These are phyloP conservation scores for Kazachstania africana DNA, from an alignment of 805 yeast genomes.

Conservation along the genomic window DNA sequence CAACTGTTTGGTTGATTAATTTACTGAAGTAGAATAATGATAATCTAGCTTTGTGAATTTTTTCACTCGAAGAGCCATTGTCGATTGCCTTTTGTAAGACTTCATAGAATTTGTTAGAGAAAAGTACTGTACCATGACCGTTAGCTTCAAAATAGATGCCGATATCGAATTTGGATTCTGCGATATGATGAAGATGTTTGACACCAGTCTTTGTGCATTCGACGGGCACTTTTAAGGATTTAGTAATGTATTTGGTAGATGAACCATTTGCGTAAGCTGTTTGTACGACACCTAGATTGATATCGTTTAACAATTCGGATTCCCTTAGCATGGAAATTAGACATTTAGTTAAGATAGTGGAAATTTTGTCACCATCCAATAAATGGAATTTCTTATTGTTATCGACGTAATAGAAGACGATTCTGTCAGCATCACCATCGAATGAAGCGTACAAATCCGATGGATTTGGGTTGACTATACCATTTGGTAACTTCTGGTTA, in stretches of 20 bases:
- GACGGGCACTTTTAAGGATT: conserved; percentile 60
- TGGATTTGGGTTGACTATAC: conserved; percentile 30
- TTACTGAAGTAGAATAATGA: conserved; percentile 50
- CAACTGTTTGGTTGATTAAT: conserved; percentile 93
- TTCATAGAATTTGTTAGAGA: conserved; percentile 41
- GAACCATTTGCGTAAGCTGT: conserved; percentile 97
- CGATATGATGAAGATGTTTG: conserved; percentile 84
- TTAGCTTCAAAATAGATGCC: conserved; percentile 97
- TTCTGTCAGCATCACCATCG: conserved; percentile 96
- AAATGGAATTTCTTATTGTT: conserved; percentile 33
- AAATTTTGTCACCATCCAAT: conserved; percentile 89
- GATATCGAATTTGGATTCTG: conserved; percentile 70
- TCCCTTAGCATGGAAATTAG: conserved; percentile 42
- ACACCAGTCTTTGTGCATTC: conserved; percentile 92
- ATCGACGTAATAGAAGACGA: conserved; percentile 62
- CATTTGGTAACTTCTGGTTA: conserved; percentile 63
- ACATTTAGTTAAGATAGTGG: conserved; percentile 68
- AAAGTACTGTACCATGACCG: conserved; percentile 96
- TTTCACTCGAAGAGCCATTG: not conserved
- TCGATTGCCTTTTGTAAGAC: conserved; percentile 32
- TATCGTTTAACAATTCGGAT: conserved; percentile 28
- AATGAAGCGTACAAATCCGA: conserved; percentile 60
- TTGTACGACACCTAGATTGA: conserved; percentile 75
- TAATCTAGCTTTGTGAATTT: conserved; percentile 7
- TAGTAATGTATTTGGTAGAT: conserved; percentile 60